Base-by-base conservation (phyloP, 768 basidiomycete species). In the Dentipellis sp. region DNA sequence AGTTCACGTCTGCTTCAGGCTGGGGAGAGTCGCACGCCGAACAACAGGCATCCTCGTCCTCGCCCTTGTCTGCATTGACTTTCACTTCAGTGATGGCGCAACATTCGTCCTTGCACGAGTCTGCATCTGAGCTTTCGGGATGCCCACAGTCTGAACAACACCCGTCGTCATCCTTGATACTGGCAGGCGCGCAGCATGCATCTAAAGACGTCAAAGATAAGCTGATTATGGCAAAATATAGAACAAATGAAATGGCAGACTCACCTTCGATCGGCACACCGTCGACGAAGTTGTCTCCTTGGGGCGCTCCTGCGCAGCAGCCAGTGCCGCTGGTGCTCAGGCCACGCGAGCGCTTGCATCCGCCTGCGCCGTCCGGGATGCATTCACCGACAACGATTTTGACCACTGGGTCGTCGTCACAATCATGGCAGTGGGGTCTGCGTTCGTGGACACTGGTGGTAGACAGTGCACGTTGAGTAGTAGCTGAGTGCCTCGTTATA, bases 291-390 rank as follows among this genome's bases (percentile, higher is more conserved):
- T 9, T 7, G n/a, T 9, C 42, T n/a, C 16, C 42, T 16, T 45
- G 34, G 21, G 49, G 49, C 49, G n/a, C 22, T 14, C 29, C 29
- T 3, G 49, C 4, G 21, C 49, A 50, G 49, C 49, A 52, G 17
- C 35, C 35, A 36, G 35, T 36, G 38, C n/a, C 50, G 29, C 55
- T 40, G 6, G 48, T 23, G 52, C 38, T 40, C 9, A 36, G 49
- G 16, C 16, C 34, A 11, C 38, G 37, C 29, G 29, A 39, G 12
- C 60, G 22, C 23, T 59, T 52, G 46, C 58, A 61, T 22, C 50
- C 55, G 1, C 56, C 53, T 48, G 39, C 21, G 40, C 50, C 53
- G 17, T 59, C 55, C 23, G 55, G 53, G n/a, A 56, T 54, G 39
- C 55, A 48, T n/a, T 55, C 55, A 10, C 55, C 50, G n/a, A 56